These are phyloP conservation scores for Penicillium sp. DNA, from an alignment of 2,329 filamentous ascomycete species.

Conservation along the genomic window DNA sequence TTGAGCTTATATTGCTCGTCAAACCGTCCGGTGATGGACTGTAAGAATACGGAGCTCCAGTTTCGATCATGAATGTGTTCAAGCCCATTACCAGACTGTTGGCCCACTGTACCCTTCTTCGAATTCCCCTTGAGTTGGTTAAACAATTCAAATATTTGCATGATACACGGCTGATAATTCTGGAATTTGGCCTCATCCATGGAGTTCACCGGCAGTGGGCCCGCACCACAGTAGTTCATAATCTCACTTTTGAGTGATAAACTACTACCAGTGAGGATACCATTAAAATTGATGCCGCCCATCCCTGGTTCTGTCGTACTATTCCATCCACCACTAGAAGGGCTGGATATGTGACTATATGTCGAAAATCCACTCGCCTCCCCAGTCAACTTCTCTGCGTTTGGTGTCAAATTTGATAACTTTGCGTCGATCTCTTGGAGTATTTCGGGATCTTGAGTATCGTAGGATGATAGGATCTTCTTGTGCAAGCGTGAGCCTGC, in stretches of 20 bases:
- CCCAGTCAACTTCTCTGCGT: constrained; percentile 32
- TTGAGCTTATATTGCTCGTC: constrained; percentile 31
- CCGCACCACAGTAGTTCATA: constrained; percentile 32
- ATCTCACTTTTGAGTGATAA: constrained; percentile 35
- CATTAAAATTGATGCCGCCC: constrained; percentile 33
- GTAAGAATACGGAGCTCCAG: constrained; percentile 33
- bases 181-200: constrained; percentile 28
- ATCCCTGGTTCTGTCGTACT: constrained; percentile 24
- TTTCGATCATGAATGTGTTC: constrained; percentile 22
- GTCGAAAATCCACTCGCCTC: constrained; percentile 19
- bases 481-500: constrained; percentile 28
- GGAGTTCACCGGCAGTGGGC: constrained; percentile 31
- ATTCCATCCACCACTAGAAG: constrained; percentile 17
- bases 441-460: constrained; percentile 7
- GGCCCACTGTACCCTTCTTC: neutral
- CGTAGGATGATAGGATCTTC: constrained; percentile 24
- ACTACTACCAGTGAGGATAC: constrained; percentile 30
- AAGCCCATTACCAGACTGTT: neutral
- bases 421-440: constrained; percentile 19
- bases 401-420: constrained; percentile 27
- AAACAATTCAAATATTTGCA: constrained; percentile 33
- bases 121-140: constrained; percentile 23
- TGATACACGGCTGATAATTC: constrained; percentile 35
- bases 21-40: constrained; percentile 32
- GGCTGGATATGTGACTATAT: constrained; percentile 1